Base-by-base conservation (phyloP, 257 asterid species). In the Marsdenia floribunda region DNA sequence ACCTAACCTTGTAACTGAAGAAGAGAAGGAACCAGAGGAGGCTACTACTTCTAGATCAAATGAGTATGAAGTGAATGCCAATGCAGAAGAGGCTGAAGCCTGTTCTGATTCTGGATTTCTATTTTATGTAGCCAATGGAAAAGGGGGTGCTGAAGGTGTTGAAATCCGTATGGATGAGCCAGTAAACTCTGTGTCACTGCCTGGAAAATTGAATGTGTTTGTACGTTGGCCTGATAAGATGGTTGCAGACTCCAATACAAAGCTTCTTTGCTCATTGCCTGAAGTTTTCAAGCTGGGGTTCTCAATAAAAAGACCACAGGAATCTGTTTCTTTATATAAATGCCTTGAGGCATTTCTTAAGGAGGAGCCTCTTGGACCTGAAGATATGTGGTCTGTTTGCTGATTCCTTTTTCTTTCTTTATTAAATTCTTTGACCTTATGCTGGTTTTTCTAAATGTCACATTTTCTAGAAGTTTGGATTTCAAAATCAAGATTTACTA, bases 281-380 rank as follows among this genome's bases (percentile, higher is more conserved):
- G 96, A 90, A 83, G 96, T 95, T 81, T 92, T 83, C 74, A 90
- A 90, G 82, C 81, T 94, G 61, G 86, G 93, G 0, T 87, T 84
- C 84, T 86, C 85, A 49, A 68, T 86, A 24, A 89, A 79, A 82
- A 87, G 86, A 75, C 93, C 97, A 16, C 92, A 89, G 81, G 97
- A 95, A 76, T 80, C 93, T 71, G 91, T 89, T 77, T 89, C 98
- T 70, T 82, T 94, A 70, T 90, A 89, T 89, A 90, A 89, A 87
- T 94, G 99, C 80, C 93, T 94, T 37, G 97, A 92, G 85, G 98
- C 98, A 11, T 92, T 92, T 68, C 91, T 94, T 55, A 90, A 87
- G 96, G 99, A 92, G 87, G 99, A 92, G 87, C 99, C 99, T 70
- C 88, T 92, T 59, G 99, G 99, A 77, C 99, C 98, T 73, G 97